Evolutionary conservation across 495 filamentous ascomycete species (phyloP).

Genomic region (Evernia prunastri): DNA sequence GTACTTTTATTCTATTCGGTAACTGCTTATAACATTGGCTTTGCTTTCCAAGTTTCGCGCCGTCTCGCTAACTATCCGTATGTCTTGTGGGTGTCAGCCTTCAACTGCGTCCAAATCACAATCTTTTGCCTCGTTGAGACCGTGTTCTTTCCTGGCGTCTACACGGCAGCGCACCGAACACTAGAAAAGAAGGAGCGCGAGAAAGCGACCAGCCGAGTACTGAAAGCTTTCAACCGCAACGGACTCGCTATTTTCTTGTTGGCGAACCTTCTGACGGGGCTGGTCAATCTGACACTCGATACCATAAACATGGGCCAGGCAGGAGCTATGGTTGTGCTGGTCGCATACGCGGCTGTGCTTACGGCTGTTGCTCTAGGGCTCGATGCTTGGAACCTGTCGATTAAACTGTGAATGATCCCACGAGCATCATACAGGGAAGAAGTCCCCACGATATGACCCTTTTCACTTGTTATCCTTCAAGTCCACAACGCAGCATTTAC

Average conservation of each 20-base stretch:
- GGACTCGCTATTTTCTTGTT: slow-evolving; percentile 80
- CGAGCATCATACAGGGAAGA: neutral
- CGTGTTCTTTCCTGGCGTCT: slow-evolving; percentile 64
- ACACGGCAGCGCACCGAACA: slow-evolving; percentile 45
- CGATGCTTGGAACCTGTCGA: slow-evolving; percentile 64
- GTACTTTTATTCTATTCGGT: slow-evolving; percentile 56
- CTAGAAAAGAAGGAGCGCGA: slow-evolving; percentile 41
- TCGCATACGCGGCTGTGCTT: slow-evolving; percentile 61
- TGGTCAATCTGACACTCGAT: slow-evolving; percentile 77
- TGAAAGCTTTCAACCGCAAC: slow-evolving; percentile 81
- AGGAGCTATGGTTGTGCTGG: slow-evolving; percentile 64
- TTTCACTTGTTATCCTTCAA: neutral
- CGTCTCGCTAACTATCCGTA: slow-evolving; percentile 92
- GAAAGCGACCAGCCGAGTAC: slow-evolving; percentile 64
- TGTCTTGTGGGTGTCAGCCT: slow-evolving; percentile 81
- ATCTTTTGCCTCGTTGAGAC: slow-evolving; percentile 71
- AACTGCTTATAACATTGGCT: slow-evolving; percentile 61
- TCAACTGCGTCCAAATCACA: slow-evolving; percentile 74
- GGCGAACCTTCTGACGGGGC: slow-evolving; percentile 82
- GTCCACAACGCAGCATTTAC: neutral
- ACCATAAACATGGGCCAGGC: slow-evolving; percentile 62
- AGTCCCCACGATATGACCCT: neutral
- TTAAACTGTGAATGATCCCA: slow-evolving; percentile 55
- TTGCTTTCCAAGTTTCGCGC: slow-evolving; percentile 70
- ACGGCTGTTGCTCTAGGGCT: slow-evolving; percentile 63